Base-by-base conservation (phyloP, 176 grass and related monocot species). In the Cocos nucifera region DNA sequence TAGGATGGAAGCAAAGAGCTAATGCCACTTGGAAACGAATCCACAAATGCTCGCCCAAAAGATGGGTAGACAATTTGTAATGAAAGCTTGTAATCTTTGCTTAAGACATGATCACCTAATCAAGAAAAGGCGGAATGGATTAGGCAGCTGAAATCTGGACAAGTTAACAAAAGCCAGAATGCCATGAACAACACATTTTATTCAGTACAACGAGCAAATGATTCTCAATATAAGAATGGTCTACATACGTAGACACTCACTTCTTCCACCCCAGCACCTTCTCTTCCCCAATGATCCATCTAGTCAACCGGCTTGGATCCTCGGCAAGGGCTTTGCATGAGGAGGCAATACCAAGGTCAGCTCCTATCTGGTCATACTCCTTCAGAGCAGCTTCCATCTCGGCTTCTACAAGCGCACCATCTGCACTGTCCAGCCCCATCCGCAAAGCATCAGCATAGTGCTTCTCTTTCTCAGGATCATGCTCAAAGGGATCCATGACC, bases 261-360 rank as follows among this genome's bases (percentile, higher is more conserved):
- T 56, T 39, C 65, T 17, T 39, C 65, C 9, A 68, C 4, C 12
- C 26, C 18, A 56, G 66, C 6, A 78, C 61, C 54, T 80, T 88
- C 30, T 88, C 84, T 25, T 98, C 93, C 19, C 93, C 93, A 3
- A 98, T 83, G 24, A 98, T 82, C 93, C 93, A 92, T 66, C 84
- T 81, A 4, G 83, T 92, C 65, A 92, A 63, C 66, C 77, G 78
- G 61, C 78, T 80, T 22, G 93, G 70, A 27, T 91, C 87, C 49
- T 81, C 91, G 0, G 78, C 83, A 4, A 72, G 55, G 4, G 72
- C 69, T 3, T 78, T 77, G 3, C 67, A 85, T 2, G 84, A 88
- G 53, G 80, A 79, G 64, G 80, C 76, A 28, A 98, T 69, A 52
- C 84, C 78, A n/a, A 98, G 77, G 66, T 97, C 93, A 0, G 75